Base-by-base conservation (phyloP, 768 basidiomycete species). In the Rhizopogon rudus region DNA sequence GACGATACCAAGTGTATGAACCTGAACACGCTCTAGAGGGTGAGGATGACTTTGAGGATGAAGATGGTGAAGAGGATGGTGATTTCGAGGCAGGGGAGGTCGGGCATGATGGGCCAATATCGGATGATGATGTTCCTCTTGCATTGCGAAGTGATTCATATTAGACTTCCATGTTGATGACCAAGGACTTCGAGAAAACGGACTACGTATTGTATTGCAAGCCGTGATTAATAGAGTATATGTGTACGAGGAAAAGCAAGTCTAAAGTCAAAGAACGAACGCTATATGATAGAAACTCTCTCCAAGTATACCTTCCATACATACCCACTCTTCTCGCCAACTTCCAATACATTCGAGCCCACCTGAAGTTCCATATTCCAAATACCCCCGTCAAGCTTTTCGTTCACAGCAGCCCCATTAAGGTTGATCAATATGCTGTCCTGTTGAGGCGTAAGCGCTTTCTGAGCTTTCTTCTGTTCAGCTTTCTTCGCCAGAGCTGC, bases 251-350 rank as follows among this genome's bases (percentile, higher is more conserved):
- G 31, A 25, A 22, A 51, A 12, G 33, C 9, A 16, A 25, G 50
- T 49, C 46, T 48, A 33, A 25, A 37, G 35, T 37, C 6, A 8
- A 20, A 20, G 35, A 14, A 17, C 48, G 5, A 48, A 35, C 37
- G 55, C 67, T 59, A 71, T 40, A 61, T 52, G 10, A 56, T 44
- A 20, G 62, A 54, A 57, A 73, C 55, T 42, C 82, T 76, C 60
- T 84, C 81, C 42, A 84, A 70, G 65, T 86, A 86, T 22, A 87
- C 74, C 67, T 85, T 88, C 88, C 88, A 90, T 25, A 81, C 67
- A 60, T 82, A 66, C 9, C 87, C 87, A 35, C 81, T 84, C 62
- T 78, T 79, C 72, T 88, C 87, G 35, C 89, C 88, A 25, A 93
- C 71, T 67, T 92, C 91, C 29, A 93, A 66, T 16, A 82, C 70